A percentile compares a stretch with the other conserved stretches of the same genome.
These are phyloP conservation scores for Chalciporus sphaerocephalus DNA, from an alignment of 768 basidiomycete species.

Conservation along the genomic window DNA sequence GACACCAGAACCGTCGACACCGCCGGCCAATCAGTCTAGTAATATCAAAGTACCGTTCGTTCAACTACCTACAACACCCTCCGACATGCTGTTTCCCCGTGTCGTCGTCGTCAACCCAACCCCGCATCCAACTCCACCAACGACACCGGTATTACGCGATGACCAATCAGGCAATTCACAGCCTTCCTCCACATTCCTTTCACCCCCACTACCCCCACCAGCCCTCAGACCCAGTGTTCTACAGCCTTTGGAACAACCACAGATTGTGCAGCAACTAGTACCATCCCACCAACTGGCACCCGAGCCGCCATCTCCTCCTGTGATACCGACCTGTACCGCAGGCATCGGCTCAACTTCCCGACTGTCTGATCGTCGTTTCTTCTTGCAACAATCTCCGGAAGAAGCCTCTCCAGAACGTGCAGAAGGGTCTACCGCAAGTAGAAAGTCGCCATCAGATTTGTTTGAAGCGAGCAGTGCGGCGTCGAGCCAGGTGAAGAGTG, in stretches of 20 bases:
- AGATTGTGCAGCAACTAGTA: constrained; percentile 16
- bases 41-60: constrained; percentile 25
- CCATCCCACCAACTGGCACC: constrained; percentile 11
- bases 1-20: constrained; percentile 3
- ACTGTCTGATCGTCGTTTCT: constrained; percentile 40
- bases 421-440: constrained; percentile 29
- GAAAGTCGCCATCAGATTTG: constrained; percentile 31
- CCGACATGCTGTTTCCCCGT: constrained; percentile 40
- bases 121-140: constrained; percentile 74
- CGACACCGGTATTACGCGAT: constrained; percentile 49
- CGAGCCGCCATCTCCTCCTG: constrained; percentile 1
- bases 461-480: constrained; percentile 34
- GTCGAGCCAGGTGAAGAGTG: constrained; percentile 29
- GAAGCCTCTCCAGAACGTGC: constrained; percentile 35
- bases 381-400: constrained; percentile 43
- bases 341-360: constrained; percentile 31
- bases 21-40: constrained; percentile 9
- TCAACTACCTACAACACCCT: constrained; percentile 23
- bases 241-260: not conserved
- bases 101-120: constrained; percentile 74
- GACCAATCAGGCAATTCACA: constrained; percentile 20
- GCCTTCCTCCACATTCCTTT: constrained; percentile 24
- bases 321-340: constrained; percentile 8
- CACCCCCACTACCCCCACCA: constrained; percentile 30
- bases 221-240: constrained; percentile 6